phyloP scores from a whole-genome alignment of 306 rosid genomes.

The Medicago lupulina region DNA sequence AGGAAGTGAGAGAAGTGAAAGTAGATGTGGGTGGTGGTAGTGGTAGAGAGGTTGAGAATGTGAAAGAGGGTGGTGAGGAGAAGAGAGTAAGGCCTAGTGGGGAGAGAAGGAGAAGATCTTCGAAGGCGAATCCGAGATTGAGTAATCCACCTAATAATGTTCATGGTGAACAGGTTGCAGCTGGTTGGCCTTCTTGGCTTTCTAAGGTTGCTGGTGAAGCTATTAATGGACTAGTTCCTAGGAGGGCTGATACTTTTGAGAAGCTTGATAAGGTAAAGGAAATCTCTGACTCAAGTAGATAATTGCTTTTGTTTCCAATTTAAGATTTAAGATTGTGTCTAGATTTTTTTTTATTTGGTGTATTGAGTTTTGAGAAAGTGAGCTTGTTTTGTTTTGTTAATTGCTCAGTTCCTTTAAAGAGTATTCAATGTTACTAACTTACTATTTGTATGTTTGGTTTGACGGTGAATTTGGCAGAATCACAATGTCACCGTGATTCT shows the following conservation, averaged over 20 bases:
- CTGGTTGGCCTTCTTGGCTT: constrained; percentile 99
- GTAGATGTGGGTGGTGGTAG: constrained; percentile 45
- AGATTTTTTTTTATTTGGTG: background rate
- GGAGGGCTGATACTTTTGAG: constrained; percentile 91
- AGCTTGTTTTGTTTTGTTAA: constrained; percentile 23
- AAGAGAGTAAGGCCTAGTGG: constrained; percentile 61
- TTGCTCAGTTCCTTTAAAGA: constrained; percentile 35
- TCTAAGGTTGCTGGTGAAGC: constrained; percentile 99
- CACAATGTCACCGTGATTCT: background rate
- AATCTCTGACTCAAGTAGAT: background rate
- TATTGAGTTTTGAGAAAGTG: constrained; percentile 24
- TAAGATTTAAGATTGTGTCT: constrained; percentile 22
- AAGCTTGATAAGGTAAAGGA: constrained; percentile 81
- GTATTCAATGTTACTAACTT: constrained; percentile 31
- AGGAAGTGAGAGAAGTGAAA: constrained; percentile 51
- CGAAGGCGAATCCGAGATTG: constrained; percentile 87
- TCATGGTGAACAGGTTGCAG: constrained; percentile 98
- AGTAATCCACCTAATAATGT: constrained; percentile 85
- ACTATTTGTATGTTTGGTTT: constrained; percentile 1
- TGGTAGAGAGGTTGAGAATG: constrained; percentile 58
- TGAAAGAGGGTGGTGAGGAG: constrained; percentile 56
- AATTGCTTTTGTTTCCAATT: constrained; percentile 21
- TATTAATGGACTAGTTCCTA: constrained; percentile 88
- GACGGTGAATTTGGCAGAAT: background rate
- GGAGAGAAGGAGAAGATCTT: constrained; percentile 71